Evolutionary conservation across 139 green algal genomes (phyloP), one percentile per base, ranked within the genome.

Genomic region (Ostreobium quekettii): DNA sequence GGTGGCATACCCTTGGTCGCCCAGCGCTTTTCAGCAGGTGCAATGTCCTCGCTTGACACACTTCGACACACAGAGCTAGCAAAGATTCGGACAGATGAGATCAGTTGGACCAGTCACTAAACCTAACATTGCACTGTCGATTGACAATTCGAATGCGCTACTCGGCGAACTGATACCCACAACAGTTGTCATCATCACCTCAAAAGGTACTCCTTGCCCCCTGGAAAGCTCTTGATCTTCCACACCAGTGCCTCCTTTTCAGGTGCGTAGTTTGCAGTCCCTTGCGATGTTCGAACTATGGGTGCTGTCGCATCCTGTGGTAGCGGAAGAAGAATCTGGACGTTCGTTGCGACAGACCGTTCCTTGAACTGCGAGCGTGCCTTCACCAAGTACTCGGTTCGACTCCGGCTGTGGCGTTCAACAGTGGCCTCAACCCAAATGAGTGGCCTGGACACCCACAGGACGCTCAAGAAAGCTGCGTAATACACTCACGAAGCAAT

Each of bases 321-420:
- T 57, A 98, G 78, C 22, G 93, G 93, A 64, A 99, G 79, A 61
- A 86, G 79, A 63, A 99, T 95, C 82, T 97, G 89, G 70, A 98
- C 91, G 47, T 88, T 91, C 33, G 79, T 91, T 32, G 91, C 93
- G 28, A 85, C 73, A 68, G 71, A 86, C 67, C 83, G 84, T 66
- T 95, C 89, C 79, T 97, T 97, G 82, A 97, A 97, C 62, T 95
- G 91, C 33, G 64, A 87, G 30, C 83, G 71, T 2, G 91, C 89
- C 76, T 97, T 97, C 26, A 98, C 91, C 59, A 96, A 73, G 80
- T 98, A 98, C 79, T 99, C 93, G 2, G 89, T 94, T 58, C 92
- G 85, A 64, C 79, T 92, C 60, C 92, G 82, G 60, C 76, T 87
- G 72, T 93, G 88, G 47, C 86, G 82, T 73, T 97, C 87, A 35